Conservation (phyloP, 176 grass and related monocot genomes). For the Metroxylon sagu region DNA sequence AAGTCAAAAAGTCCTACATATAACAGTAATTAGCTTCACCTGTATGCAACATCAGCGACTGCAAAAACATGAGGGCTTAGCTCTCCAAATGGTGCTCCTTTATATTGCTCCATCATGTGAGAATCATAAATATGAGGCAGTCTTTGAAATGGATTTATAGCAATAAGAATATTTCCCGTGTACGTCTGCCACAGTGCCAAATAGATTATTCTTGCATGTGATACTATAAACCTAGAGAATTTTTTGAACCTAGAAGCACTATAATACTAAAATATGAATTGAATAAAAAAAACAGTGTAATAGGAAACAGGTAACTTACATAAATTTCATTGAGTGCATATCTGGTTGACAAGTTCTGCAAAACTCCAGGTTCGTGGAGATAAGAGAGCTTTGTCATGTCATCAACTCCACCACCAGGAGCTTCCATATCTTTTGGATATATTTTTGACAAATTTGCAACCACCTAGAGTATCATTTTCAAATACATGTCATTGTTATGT, state of each 20-base stretch:
- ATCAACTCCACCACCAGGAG: slow-evolving; percentile 87
- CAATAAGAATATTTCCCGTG: slow-evolving; percentile 98
- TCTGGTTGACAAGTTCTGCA: slow-evolving; percentile 81
- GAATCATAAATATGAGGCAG: slow-evolving; percentile 81
- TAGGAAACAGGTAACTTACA: slow-evolving; percentile 32
- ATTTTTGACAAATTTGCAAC: slow-evolving; percentile 62
- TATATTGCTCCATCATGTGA: slow-evolving; percentile 99
- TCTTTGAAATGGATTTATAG: slow-evolving; percentile 98
- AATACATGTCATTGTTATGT: background rate
- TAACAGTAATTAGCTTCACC: slow-evolving; percentile 32
- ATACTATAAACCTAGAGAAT: too few relatives aligned
- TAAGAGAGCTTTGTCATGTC: slow-evolving; percentile 99
- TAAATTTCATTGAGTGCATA: slow-evolving; percentile 99
- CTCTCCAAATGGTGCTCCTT: slow-evolving; percentile 91
- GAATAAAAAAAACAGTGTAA: background rate
- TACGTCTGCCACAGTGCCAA: slow-evolving; percentile 61
- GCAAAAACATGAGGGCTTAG: slow-evolving; percentile 98
- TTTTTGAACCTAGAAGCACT: too few relatives aligned
- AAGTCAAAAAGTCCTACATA: slow-evolving; percentile 3
- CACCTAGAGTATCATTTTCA: slow-evolving; percentile 35
- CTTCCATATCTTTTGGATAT: slow-evolving; percentile 98
- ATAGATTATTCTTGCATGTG: background rate
- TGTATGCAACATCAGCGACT: slow-evolving; percentile 91
- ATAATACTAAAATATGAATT: slow-evolving; percentile 6
- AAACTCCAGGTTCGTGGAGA: slow-evolving; percentile 91